A percentile compares a stretch with the other conserved stretches of the same genome.
Conservation (phyloP, 768 basidiomycete species). For the Paxillus involutus region DNA sequence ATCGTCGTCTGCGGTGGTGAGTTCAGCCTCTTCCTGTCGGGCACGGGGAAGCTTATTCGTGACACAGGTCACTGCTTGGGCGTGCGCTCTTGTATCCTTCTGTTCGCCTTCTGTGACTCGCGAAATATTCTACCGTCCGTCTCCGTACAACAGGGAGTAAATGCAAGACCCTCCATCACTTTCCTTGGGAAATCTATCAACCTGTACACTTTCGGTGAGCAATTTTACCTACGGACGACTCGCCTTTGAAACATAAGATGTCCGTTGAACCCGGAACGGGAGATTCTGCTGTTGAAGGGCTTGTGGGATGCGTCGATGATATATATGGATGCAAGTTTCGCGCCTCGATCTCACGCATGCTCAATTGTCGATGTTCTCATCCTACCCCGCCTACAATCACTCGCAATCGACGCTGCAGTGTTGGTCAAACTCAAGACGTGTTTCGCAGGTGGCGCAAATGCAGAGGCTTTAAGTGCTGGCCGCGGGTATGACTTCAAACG, state of each 20-base stretch:
- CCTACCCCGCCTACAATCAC: too few relatives aligned
- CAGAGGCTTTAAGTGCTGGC: too few relatives aligned
- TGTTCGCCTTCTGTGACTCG: neutral
- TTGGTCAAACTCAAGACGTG: too few relatives aligned
- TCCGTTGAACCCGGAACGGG: slow-evolving; percentile 53
- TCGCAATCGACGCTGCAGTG: too few relatives aligned
- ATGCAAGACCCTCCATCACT: slow-evolving; percentile 37
- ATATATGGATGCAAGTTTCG: too few relatives aligned
- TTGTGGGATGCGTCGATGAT: too few relatives aligned
- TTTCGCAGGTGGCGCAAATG: too few relatives aligned
- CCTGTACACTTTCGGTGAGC: slow-evolving; percentile 47
- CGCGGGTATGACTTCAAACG: too few relatives aligned
- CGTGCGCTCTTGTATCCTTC: slow-evolving; percentile 15
- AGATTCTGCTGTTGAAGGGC: slow-evolving; percentile 37
- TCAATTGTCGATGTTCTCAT: too few relatives aligned
- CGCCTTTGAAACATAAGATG: neutral
- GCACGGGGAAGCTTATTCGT: slow-evolving; percentile 4
- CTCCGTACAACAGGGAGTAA: slow-evolving; percentile 29
- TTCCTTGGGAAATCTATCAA: slow-evolving; percentile 25
- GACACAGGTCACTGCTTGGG: slow-evolving; percentile 42
- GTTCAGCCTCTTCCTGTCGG: neutral
- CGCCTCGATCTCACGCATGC: too few relatives aligned
- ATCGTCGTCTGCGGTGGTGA: slow-evolving; percentile 35
- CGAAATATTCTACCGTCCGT: slow-evolving; percentile 2
- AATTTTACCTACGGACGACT: neutral